Evolutionary conservation across 2,329 filamentous ascomycete species (phyloP), one percentile per base, ranked within the genome.

Genomic region (Botrytis cinerea): DNA sequence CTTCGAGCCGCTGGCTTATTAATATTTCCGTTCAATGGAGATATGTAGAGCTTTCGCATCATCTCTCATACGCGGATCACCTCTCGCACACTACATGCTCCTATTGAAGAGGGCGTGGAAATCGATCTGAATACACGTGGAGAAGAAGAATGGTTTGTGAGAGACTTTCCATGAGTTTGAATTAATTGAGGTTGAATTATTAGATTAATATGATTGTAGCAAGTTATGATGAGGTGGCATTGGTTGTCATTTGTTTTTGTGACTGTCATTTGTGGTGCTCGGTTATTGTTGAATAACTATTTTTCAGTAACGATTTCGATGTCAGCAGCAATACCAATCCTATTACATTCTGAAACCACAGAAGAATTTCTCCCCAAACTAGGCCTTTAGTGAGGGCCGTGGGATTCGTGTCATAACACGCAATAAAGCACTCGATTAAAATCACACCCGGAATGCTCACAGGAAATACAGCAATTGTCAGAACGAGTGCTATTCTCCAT

Each of bases 111-210:
- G 12, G 43, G 14, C 8, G 38, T 38, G 8, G 6, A 38, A 38
- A 38, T 38, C 8, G 38, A 38, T 38, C 38, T 6, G 7, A 38
- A 38, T 38, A 9, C 38, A 35, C 4, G 35, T 35, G 35, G 35
- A 35, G 35, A 35, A 35, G 4, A 38, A 38, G 1, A 38, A 38
- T 38, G 38, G 8, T 38, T 9, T 9, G 38, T 38, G 12, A n/a
- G 25, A 0, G 25, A 1, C 25, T 54, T 28, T 3, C 25, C 5
- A 16, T 8, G 5, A 28, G 0, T 5, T 54, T 28, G 5, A n/a
- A 12, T 7, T 28, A 16, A 0, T 1, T 14, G 0, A 28, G 2
- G 25, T 2, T 1, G 0, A 16, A 8, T 2, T 16, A 0, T 2
- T 12, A 2, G 16, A 12, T 16, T 54, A 54, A 4, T 2, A 54